Evolutionary conservation across 192 early-diverging fungal species (phyloP).

Genomic region (Funneliformis mosseae): DNA sequence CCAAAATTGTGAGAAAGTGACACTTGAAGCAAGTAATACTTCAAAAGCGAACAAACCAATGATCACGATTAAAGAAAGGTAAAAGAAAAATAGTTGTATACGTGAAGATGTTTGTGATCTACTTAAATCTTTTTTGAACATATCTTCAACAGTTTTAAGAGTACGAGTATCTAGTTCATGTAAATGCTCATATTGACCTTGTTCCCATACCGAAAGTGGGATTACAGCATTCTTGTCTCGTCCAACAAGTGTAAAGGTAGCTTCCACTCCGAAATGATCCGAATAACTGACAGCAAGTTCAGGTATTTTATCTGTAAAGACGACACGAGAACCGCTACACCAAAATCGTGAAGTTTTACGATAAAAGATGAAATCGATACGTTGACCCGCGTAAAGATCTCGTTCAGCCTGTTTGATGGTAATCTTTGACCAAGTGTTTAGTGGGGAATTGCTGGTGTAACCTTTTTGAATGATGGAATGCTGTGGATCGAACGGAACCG

Average conservation of each 20-base stretch:
- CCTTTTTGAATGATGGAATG: constrained; percentile 49
- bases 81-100: constrained; percentile 23
- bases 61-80: background rate
- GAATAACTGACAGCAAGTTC: constrained; percentile 40
- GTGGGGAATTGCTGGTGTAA: constrained; percentile 57
- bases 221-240: constrained; percentile 31
- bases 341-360: constrained; percentile 44
- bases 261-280: constrained; percentile 58
- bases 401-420: constrained; percentile 41
- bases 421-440: constrained; percentile 55
- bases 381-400: constrained; percentile 42
- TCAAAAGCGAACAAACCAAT: background rate
- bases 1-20: background rate
- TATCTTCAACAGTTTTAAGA: background rate
- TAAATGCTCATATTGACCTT: background rate
- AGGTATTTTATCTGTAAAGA: constrained; percentile 38
- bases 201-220: constrained; percentile 31
- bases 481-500: constrained; percentile 35
- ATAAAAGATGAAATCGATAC: constrained; percentile 60
- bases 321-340: constrained; percentile 40
- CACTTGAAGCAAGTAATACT: background rate
- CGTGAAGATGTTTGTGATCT: constrained; percentile 2
- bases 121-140: constrained; percentile 8
- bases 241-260: constrained; percentile 42
- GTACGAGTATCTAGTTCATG: constrained; percentile 21